phyloP scores from a whole-genome alignment of 352 stramenopile species.

The Phytophthora brassicae region DNA sequence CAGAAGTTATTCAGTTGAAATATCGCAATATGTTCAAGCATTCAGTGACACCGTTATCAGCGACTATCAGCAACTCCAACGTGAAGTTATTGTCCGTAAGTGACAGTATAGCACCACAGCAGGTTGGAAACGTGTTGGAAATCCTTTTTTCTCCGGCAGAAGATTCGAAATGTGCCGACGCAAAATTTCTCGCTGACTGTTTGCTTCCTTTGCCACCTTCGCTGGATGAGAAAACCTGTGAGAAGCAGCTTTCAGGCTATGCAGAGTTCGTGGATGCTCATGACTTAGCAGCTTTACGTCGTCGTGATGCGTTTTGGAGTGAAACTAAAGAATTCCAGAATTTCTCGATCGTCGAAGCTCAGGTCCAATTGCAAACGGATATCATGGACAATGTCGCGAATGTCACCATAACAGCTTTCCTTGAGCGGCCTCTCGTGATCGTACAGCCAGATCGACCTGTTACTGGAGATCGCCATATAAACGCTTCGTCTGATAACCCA shows the following conservation, averaged over 20 bases:
- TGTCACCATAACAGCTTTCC: conserved; percentile 32
- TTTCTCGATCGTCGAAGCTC: conserved; percentile 17
- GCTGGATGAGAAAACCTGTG: conserved; percentile 17
- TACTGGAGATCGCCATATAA: neutral
- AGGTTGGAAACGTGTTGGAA: conserved; percentile 29
- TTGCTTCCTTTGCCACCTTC: conserved; percentile 21
- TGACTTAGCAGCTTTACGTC: conserved; percentile 38
- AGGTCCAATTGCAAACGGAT: conserved; percentile 38
- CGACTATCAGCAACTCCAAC: conserved; percentile 17
- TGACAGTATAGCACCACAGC: conserved; percentile 13
- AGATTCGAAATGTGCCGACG: conserved; percentile 25
- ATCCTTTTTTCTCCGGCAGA: conserved; percentile 39
- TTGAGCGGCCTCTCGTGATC: conserved; percentile 41
- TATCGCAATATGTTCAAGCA: conserved; percentile 53
- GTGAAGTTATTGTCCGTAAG: conserved; percentile 29
- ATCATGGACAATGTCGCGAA: conserved; percentile 36
- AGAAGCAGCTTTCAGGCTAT: conserved; percentile 42
- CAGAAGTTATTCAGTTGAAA: conserved; percentile 30
- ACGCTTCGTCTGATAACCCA: neutral
- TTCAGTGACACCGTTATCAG: conserved; percentile 23
- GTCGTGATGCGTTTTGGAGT: conserved; percentile 38
- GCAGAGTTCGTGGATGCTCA: conserved; percentile 32
- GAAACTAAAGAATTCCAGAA: neutral
- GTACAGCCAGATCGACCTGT: neutral
- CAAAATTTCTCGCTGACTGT: conserved; percentile 43